Conservation (phyloP, 495 filamentous ascomycete species). For the Rostrohypoxylon terebratum region DNA sequence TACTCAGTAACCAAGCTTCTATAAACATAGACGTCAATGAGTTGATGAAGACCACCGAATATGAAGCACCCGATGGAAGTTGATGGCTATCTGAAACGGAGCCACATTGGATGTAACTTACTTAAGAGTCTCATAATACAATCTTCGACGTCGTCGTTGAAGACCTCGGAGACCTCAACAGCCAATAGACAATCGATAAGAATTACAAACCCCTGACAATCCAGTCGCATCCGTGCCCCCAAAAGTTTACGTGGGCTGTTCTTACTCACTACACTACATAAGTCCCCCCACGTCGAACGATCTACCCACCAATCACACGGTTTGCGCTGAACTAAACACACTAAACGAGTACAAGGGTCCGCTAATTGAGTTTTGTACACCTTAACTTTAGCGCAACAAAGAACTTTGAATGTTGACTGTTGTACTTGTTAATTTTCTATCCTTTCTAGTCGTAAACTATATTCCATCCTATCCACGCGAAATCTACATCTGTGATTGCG, state of each 20-base stretch:
- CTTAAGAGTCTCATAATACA: slow-evolving; percentile 2
- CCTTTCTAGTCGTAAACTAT: background rate
- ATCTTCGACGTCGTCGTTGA: background rate
- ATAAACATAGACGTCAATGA: background rate
- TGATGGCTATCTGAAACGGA: background rate
- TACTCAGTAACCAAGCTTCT: background rate
- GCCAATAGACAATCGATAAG: slow-evolving; percentile 1
- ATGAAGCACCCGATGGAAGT: no score
- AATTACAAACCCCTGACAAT: slow-evolving; percentile 2
- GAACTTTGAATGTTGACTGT: background rate
- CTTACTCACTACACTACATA: background rate
- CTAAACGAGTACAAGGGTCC: slow-evolving; percentile 1
- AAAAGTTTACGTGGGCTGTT: slow-evolving; percentile 36
- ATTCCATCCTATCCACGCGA: background rate
- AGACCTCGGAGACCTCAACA: no score
- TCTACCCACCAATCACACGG: background rate
- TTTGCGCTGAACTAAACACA: background rate
- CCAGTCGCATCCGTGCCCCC: slow-evolving; percentile 6
- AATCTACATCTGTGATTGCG: background rate
- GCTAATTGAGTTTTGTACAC: background rate
- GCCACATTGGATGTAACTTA: background rate
- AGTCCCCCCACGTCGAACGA: slow-evolving; percentile 23
- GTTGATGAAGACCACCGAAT: no score
- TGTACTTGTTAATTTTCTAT: background rate
- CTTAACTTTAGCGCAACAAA: background rate